phyloP scores from a whole-genome alignment of 257 asterid genomes.

The Jacaranda copaia region DNA sequence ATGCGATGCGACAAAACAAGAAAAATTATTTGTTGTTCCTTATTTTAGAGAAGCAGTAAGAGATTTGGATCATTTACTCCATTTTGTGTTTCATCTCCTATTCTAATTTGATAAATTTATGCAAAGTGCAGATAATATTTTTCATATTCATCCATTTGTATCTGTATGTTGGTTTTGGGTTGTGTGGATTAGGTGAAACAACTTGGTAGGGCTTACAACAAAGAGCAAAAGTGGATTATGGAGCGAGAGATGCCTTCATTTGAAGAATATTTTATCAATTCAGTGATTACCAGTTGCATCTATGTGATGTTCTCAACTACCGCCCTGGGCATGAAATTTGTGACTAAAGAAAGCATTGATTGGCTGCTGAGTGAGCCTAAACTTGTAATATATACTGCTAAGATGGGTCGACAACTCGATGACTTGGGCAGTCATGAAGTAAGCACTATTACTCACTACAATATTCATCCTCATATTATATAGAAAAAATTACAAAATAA shows the following conservation, averaged over 20 bases:
- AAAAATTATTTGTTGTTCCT: slow-evolving; percentile 4
- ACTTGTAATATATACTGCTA: no score
- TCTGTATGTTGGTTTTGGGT: no score
- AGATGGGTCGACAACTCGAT: no score
- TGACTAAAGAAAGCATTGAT: background rate
- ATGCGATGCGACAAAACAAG: slow-evolving; percentile 13
- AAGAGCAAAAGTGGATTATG: slow-evolving; percentile 34
- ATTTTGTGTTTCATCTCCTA: no score
- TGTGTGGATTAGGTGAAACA: background rate
- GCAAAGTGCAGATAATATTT: no score
- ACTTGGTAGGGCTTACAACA: slow-evolving; percentile 11
- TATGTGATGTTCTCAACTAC: background rate
- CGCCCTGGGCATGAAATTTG: slow-evolving; percentile 26
- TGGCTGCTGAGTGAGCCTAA: background rate
- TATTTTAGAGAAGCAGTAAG: slow-evolving; percentile 31
- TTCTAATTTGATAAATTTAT: no score
- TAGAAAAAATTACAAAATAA: no score
- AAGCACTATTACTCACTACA: no score
- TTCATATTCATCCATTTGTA: no score
- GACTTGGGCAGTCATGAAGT: no score
- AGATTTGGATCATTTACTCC: no score
- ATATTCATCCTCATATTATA: no score
- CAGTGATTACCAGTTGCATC: slow-evolving; percentile 11
- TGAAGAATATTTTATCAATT: slow-evolving; percentile 23
- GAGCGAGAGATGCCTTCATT: slow-evolving; percentile 21